phyloP scores from a whole-genome alignment of 768 basidiomycete species.

The Leccinum broughii region DNA sequence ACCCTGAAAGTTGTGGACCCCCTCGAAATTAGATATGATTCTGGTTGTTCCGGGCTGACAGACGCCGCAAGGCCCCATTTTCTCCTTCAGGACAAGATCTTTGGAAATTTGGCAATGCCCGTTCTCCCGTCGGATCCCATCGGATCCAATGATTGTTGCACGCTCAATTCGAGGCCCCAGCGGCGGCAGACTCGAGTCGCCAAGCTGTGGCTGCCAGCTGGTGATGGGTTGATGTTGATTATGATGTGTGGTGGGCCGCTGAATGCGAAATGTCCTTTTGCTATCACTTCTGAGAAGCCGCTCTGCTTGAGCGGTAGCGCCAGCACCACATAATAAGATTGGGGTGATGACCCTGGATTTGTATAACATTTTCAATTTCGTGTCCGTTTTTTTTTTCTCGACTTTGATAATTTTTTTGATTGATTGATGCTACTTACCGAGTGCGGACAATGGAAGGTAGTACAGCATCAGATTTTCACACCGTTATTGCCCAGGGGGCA shows the following conservation, averaged over 20 bases:
- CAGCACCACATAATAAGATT: not conserved
- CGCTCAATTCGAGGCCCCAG: too few species aligned
- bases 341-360: not conserved
- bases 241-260: constrained; percentile 13
- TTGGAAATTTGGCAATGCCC: not conserved
- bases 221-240: not conserved
- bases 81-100: not conserved
- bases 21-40: constrained; percentile 8
- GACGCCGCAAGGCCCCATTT: not conserved
- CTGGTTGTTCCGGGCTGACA: not conserved
- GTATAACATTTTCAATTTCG: not conserved
- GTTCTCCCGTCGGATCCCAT: not conserved
- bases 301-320: not conserved
- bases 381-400: not conserved
- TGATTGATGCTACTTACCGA: constrained; percentile 1
- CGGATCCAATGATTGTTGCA: not conserved
- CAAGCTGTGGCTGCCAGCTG: not conserved
- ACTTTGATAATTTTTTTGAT: not conserved
- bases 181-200: not conserved
- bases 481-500: constrained; percentile 15
- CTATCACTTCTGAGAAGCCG: not conserved
- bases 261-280: constrained; percentile 14
- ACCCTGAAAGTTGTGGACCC: not conserved
- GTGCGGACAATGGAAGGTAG: constrained; percentile 15
- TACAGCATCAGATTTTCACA: constrained; percentile 29